Evolutionary conservation across 257 asterid species (phyloP).

Genomic region (Solanum paucissectum): DNA sequence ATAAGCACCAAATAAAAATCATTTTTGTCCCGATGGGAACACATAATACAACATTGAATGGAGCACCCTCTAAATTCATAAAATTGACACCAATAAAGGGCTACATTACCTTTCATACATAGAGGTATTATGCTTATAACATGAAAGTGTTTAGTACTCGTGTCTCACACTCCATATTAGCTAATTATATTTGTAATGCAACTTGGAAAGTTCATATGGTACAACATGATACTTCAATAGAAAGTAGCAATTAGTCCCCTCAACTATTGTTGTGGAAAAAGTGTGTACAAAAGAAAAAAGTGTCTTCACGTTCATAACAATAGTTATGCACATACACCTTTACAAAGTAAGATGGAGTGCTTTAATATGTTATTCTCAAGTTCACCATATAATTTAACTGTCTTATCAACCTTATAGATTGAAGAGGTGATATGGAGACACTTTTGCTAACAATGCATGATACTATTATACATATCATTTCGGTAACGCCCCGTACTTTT

Average conservation of each 20-base stretch:
- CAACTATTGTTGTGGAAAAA: not conserved
- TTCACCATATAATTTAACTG: not conserved
- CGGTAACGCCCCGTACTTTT: not conserved
- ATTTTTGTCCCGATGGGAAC: not conserved
- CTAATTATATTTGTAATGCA: not conserved
- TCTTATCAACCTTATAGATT: not conserved
- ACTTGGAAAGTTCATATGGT: not conserved
- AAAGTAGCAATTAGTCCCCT: not conserved
- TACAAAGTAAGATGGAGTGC: not conserved
- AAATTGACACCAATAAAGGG: not conserved
- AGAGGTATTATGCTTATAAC: not conserved
- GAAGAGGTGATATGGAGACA: not conserved
- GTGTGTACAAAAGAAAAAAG: not conserved
- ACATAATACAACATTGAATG: not conserved
- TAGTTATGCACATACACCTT: not conserved
- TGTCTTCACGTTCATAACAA: not conserved
- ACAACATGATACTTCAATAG: not conserved
- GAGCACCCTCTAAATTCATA: not conserved
- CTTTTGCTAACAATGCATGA: not conserved
- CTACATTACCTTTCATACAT: not conserved
- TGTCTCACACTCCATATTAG: not conserved
- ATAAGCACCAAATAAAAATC: not conserved
- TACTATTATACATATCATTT: not conserved
- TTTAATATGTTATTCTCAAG: not conserved
- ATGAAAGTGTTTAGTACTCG: not conserved